phyloP scores from a whole-genome alignment of 2,329 filamentous ascomycete species.

The Colletotrichum tropicale region DNA sequence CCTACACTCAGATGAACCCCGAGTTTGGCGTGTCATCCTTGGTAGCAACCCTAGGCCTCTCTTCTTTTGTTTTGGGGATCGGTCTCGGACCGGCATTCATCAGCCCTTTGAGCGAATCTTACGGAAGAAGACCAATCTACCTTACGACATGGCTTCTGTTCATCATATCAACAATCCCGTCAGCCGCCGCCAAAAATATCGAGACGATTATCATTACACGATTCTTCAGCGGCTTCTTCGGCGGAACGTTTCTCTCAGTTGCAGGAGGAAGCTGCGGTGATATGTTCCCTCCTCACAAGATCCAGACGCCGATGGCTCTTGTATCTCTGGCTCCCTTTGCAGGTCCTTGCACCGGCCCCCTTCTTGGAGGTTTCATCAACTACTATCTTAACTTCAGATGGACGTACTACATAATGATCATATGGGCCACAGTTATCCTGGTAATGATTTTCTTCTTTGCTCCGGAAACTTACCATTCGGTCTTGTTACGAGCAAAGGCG shows the following conservation, averaged over 20 bases:
- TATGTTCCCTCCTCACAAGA: constrained; percentile 69
- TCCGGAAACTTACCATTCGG: constrained; percentile 82
- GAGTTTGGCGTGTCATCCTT: constrained; percentile 75
- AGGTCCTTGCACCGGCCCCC: constrained; percentile 62
- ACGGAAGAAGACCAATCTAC: constrained; percentile 84
- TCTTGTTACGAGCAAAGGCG: constrained; percentile 77
- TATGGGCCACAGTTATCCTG: constrained; percentile 73
- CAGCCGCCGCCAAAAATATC: constrained; percentile 79
- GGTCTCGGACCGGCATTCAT: constrained; percentile 65
- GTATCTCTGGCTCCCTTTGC: constrained; percentile 71
- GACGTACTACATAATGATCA: constrained; percentile 84
- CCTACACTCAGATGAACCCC: constrained; percentile 75
- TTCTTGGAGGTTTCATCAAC: constrained; percentile 85
- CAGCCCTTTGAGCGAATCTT: constrained; percentile 75
- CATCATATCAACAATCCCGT: constrained; percentile 79
- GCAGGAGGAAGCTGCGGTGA: constrained; percentile 87
- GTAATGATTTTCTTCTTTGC: constrained; percentile 71
- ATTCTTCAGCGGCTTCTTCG: constrained; percentile 77
- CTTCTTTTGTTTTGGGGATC: constrained; percentile 80
- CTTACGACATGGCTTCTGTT: constrained; percentile 77
- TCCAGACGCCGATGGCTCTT: constrained; percentile 83
- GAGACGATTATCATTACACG: constrained; percentile 76
- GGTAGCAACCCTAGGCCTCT: constrained; percentile 80
- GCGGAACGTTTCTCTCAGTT: constrained; percentile 72
- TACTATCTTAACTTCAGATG: constrained; percentile 76